Evolutionary conservation across 805 yeast species (phyloP).

Genomic region (Soucietia sequanensis): DNA sequence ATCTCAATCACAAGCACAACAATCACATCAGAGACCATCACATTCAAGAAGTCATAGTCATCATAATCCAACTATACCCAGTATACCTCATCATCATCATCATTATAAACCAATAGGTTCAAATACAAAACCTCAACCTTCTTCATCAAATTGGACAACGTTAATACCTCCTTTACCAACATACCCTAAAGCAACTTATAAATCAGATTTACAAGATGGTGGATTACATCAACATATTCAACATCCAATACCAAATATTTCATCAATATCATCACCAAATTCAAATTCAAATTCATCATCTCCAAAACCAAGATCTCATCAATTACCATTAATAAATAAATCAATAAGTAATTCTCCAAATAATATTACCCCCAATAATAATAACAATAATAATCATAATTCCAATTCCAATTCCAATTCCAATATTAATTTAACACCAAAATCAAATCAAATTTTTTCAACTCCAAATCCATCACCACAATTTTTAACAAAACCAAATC

Average conservation of each 20-base stretch:
- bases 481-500: constrained; percentile 9
- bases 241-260: too few species aligned
- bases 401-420: constrained; percentile 2
- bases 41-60: constrained; percentile 10
- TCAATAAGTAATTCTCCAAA: too few species aligned
- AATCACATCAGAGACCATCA: background rate
- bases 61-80: constrained; percentile 2
- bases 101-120: constrained; percentile 4
- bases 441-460: too few species aligned
- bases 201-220: constrained; percentile 7
- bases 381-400: too few species aligned
- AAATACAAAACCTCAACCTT: constrained; percentile 2
- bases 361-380: constrained; percentile 1
- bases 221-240: too few species aligned
- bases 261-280: too few species aligned
- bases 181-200: constrained; percentile 14
- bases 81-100: background rate
- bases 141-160: constrained; percentile 25
- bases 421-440: too few species aligned
- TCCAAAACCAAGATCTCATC: too few species aligned
- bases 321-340: too few species aligned
- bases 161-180: constrained; percentile 36
- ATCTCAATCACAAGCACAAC: background rate
- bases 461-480: constrained; percentile 2
- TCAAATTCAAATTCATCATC: too few species aligned